Conservation (phyloP, 345 rosid genomes). For the Populus nigra region DNA sequence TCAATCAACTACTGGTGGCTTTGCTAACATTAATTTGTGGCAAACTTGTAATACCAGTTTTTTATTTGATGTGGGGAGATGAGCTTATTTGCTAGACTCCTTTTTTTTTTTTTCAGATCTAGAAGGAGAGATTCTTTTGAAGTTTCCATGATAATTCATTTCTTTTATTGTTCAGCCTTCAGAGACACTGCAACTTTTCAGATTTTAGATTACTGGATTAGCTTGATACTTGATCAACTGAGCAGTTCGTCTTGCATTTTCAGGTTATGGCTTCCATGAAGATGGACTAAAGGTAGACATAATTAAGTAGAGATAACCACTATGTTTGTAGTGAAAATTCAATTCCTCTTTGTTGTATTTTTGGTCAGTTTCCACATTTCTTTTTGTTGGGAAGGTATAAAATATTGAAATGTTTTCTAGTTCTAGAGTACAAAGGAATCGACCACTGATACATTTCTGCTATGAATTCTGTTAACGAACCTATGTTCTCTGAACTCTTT, state of each 20-base stretch:
- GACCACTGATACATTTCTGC: background rate
- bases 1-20: too few species aligned
- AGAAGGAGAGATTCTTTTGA: background rate
- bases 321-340: background rate
- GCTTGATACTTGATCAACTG: background rate
- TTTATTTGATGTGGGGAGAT: too few species aligned
- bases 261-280: slow-evolving; percentile 98
- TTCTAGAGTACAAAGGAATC: background rate
- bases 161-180: background rate
- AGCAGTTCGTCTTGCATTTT: slow-evolving; percentile 13
- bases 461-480: too few species aligned
- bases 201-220: background rate
- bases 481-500: too few species aligned
- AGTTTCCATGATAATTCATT: background rate
- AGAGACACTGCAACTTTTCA: background rate
- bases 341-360: background rate
- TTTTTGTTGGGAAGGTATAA: background rate
- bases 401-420: too few species aligned
- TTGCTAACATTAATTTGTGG: too few species aligned
- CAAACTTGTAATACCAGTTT: too few species aligned
- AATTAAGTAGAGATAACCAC: background rate
- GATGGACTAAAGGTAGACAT: slow-evolving; percentile 75
- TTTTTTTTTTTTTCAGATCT: too few species aligned
- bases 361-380: background rate
- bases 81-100: too few species aligned